A percentile compares a stretch with the other conserved stretches of the same genome.
Evolutionary conservation across 352 stramenopile species (phyloP).

Genomic region (Pythium sp.): DNA sequence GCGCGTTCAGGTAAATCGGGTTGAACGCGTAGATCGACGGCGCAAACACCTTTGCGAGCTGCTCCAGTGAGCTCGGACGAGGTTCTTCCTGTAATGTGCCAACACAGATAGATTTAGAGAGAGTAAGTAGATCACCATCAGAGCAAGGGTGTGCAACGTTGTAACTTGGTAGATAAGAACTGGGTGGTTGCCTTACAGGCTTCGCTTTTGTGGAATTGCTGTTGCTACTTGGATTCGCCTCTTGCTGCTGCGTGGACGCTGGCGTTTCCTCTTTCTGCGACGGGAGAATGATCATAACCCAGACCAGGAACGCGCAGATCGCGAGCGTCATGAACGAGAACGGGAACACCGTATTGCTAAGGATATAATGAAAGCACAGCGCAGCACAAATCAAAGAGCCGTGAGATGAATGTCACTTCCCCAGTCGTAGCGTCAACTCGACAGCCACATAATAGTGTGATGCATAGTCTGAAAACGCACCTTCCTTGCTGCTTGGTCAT

Average conservation of each 20-base stretch:
- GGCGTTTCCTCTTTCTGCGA: conserved; percentile 14
- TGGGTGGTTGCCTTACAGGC: background rate
- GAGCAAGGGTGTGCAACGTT: too few species aligned
- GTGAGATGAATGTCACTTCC: background rate
- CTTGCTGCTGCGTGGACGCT: background rate
- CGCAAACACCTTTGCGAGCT: conserved; percentile 66
- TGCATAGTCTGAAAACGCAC: background rate
- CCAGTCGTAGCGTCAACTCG: background rate
- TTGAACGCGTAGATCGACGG: conserved; percentile 72
- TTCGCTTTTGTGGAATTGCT: background rate
- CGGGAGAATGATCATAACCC: conserved; percentile 43
- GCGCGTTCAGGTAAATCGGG: conserved; percentile 56
- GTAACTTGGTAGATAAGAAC: too few species aligned
- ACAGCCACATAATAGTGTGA: background rate
- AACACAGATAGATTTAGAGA: background rate
- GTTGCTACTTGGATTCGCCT: conserved; percentile 5
- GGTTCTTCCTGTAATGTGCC: conserved; percentile 14
- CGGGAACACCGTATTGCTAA: conserved; percentile 36
- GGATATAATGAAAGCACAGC: background rate
- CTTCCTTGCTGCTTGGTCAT: background rate
- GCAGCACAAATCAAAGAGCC: background rate
- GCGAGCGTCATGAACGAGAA: conserved; percentile 45
- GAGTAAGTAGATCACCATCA: too few species aligned
- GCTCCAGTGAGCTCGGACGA: conserved; percentile 33
- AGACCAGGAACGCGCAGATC: conserved; percentile 36